phyloP scores from a whole-genome alignment of 257 asterid genomes.

The Salvia rosmarinus region DNA sequence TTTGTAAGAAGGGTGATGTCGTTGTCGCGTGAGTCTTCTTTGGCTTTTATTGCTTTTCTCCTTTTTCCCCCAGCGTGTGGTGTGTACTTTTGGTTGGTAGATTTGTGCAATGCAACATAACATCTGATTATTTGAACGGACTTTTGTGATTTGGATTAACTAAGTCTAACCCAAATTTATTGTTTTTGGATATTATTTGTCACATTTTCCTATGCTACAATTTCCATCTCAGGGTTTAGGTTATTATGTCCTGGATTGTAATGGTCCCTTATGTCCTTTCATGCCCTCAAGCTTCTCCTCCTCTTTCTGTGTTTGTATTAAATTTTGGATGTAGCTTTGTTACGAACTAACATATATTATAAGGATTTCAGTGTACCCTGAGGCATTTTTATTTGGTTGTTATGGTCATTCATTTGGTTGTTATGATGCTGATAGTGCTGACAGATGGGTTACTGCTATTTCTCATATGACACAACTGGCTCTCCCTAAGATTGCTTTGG shows the following conservation, averaged over 20 bases:
- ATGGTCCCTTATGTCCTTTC: neutral
- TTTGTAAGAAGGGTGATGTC: constrained; percentile 92
- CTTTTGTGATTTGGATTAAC: constrained; percentile 7
- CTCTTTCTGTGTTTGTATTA: neutral
- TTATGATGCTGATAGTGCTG: constrained; percentile 14
- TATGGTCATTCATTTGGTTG: neutral
- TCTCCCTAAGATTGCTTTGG: constrained; percentile 6
- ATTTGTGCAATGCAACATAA: constrained; percentile 10
- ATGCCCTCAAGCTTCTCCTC: neutral
- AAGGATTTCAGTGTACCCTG: neutral
- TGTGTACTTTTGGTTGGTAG: constrained; percentile 2
- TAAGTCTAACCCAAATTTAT: neutral
- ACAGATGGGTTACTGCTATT: neutral
- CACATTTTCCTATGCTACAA: constrained; percentile 7
- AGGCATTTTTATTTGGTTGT: constrained; percentile 9
- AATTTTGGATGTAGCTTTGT: neutral
- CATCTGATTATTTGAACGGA: constrained; percentile 13
- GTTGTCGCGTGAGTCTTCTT: constrained; percentile 75
- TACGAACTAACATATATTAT: neutral
- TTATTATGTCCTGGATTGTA: neutral
- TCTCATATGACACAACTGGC: constrained; percentile 19
- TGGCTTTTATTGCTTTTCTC: constrained; percentile 1
- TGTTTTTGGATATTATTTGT: constrained; percentile 3
- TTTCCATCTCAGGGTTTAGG: neutral
- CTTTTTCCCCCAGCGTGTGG: neutral